Conservation (phyloP, 805 yeast species). For the Ogataea nonfermentans region DNA sequence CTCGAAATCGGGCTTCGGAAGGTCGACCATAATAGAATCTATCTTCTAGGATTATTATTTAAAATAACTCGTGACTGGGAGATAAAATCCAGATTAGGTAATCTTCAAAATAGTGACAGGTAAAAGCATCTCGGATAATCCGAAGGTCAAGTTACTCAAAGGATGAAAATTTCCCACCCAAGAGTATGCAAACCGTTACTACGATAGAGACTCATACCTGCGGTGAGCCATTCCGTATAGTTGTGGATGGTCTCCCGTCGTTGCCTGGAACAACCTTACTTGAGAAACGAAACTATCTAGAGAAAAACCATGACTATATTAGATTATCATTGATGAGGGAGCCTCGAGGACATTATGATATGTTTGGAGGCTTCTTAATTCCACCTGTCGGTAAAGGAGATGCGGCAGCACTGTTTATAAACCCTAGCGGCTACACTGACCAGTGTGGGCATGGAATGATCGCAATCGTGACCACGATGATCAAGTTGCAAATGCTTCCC, state of each 20-base stretch:
- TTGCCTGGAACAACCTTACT: constrained; percentile 24
- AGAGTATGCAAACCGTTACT: constrained; percentile 14
- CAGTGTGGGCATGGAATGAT: constrained; percentile 33
- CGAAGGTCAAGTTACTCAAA: neutral
- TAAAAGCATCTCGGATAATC: constrained; percentile 1
- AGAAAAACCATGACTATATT: constrained; percentile 24
- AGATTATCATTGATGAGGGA: constrained; percentile 27
- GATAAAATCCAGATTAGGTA: neutral
- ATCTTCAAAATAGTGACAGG: neutral
- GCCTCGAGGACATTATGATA: constrained; percentile 32
- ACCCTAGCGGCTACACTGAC: constrained; percentile 30
- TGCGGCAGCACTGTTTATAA: constrained; percentile 27
- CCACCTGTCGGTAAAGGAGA: constrained; percentile 23
- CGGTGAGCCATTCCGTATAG: constrained; percentile 29
- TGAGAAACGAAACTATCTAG: constrained; percentile 22
- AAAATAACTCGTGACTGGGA: neutral
- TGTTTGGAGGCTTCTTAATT: constrained; percentile 29
- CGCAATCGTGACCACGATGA: constrained; percentile 23
- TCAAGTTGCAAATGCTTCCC: constrained; percentile 22
- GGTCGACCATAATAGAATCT: neutral
- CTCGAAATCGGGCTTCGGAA: constrained; percentile 18
- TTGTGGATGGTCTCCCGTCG: constrained; percentile 22
- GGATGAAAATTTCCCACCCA: constrained; percentile 1
- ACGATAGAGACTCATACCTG: constrained; percentile 29
- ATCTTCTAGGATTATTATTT: neutral